phyloP scores from a whole-genome alignment of 495 filamentous ascomycete species.

The Haplographium delicatum region DNA sequence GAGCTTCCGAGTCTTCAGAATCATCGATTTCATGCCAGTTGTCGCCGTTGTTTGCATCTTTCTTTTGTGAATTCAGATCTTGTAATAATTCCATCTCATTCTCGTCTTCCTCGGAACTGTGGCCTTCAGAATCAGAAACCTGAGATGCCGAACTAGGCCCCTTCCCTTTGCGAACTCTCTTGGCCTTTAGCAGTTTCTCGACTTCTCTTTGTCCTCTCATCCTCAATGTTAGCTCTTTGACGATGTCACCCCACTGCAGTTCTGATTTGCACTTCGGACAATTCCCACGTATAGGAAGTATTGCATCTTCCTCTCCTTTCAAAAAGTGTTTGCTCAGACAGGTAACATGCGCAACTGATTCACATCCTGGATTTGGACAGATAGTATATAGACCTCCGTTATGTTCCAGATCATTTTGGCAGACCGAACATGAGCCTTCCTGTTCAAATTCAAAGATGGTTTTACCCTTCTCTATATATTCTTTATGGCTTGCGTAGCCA shows the following conservation, averaged over 20 bases:
- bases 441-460: slow-evolving; percentile 56
- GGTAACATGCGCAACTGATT: slow-evolving; percentile 62
- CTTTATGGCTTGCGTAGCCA: slow-evolving; percentile 59
- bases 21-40: slow-evolving; percentile 17
- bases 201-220: slow-evolving; percentile 61
- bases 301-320: slow-evolving; percentile 28
- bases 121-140: slow-evolving; percentile 7
- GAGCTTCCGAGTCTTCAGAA: slow-evolving; percentile 32
- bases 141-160: slow-evolving; percentile 3
- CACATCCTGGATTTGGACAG: slow-evolving; percentile 64
- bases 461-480: slow-evolving; percentile 66
- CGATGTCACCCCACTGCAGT: slow-evolving; percentile 69
- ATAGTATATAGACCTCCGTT: slow-evolving; percentile 54
- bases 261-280: slow-evolving; percentile 66
- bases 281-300: slow-evolving; percentile 63
- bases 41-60: slow-evolving; percentile 14
- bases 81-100: slow-evolving; percentile 20
- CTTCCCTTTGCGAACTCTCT: slow-evolving; percentile 14
- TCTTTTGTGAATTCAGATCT: slow-evolving; percentile 19
- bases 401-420: slow-evolving; percentile 42
- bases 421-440: slow-evolving; percentile 59
- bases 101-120: slow-evolving; percentile 15
- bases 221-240: slow-evolving; percentile 74
- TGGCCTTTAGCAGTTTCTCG: slow-evolving; percentile 55
- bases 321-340: slow-evolving; percentile 72